Evolutionary conservation across 441 rosid genomes (phyloP).

Genomic region (Eruca vesicaria): DNA sequence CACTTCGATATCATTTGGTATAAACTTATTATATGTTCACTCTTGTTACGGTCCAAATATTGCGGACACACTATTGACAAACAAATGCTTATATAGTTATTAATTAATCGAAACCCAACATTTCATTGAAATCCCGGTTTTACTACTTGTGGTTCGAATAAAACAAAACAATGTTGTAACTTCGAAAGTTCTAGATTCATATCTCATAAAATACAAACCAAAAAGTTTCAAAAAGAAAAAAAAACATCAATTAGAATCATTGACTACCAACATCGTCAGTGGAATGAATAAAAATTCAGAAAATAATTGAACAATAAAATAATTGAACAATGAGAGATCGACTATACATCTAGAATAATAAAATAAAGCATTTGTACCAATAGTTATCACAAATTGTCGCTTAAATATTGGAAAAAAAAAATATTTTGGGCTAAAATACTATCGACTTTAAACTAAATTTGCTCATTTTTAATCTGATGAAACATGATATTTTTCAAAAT

Average conservation of each 20-base stretch:
- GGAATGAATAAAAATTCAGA: neutral
- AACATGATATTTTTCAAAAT: neutral
- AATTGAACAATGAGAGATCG: neutral
- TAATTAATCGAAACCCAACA: neutral
- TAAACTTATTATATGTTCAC: neutral
- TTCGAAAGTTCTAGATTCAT: neutral
- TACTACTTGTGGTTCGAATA: neutral
- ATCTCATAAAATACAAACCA: neutral
- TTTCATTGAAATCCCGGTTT: neutral
- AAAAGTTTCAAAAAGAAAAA: neutral
- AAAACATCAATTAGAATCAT: neutral
- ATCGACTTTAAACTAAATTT: neutral
- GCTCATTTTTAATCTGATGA: neutral
- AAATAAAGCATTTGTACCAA: neutral
- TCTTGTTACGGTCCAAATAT: constrained; percentile 16
- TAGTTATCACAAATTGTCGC: neutral
- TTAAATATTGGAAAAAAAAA: neutral
- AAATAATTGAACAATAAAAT: neutral
- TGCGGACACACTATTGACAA: constrained; percentile 2
- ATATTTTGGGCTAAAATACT: neutral
- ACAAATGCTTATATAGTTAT: neutral
- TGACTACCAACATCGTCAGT: neutral
- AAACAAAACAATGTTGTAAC: neutral
- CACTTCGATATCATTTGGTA: neutral
- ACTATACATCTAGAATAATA: neutral